Percentiles rank a stretch among this genome's conserved stretches.
phyloP scores from a whole-genome alignment of 2,329 filamentous ascomycete genomes.

The Cladosporium halotolerans region DNA sequence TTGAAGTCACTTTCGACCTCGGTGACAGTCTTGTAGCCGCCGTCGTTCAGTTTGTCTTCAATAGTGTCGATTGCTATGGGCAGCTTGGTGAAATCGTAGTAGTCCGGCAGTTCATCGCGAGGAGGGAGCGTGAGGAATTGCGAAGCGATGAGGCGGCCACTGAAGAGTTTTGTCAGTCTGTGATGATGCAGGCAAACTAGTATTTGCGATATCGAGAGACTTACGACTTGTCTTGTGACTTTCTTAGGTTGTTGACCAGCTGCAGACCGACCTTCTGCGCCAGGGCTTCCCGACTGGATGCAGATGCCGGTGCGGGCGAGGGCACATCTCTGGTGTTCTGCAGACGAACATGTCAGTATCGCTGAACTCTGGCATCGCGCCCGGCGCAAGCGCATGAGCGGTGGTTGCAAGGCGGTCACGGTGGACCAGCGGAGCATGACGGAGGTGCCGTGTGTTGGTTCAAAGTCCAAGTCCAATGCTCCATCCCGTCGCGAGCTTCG shows the following conservation, averaged over 20 bases:
- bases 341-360: slow-evolving; percentile 15
- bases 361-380: slow-evolving; percentile 8
- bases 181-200: not conserved
- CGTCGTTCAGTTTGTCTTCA: slow-evolving; percentile 63
- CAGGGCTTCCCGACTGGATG: slow-evolving; percentile 25
- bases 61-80: slow-evolving; percentile 74
- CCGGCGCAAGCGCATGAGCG: not conserved
- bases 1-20: slow-evolving; percentile 79
- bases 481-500: slow-evolving; percentile 17
- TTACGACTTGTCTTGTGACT: slow-evolving; percentile 76
- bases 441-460: slow-evolving; percentile 22
- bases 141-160: slow-evolving; percentile 64
- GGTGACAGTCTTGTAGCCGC: slow-evolving; percentile 64
- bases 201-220: slow-evolving; percentile 23
- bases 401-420: slow-evolving; percentile 15
- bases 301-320: slow-evolving; percentile 12
- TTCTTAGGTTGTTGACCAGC: slow-evolving; percentile 68
- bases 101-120: slow-evolving; percentile 53
- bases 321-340: slow-evolving; percentile 27
- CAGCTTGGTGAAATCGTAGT: slow-evolving; percentile 70
- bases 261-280: slow-evolving; percentile 57
- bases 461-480: slow-evolving; percentile 16
- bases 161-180: slow-evolving; percentile 32
- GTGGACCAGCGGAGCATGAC: slow-evolving; percentile 20
- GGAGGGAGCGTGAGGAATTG: slow-evolving; percentile 66